Percentiles rank a stretch among this genome's conserved stretches.
Conservation (phyloP, 371 early-diverging fungal genomes). For the Caulochytrium protostelioides region DNA sequence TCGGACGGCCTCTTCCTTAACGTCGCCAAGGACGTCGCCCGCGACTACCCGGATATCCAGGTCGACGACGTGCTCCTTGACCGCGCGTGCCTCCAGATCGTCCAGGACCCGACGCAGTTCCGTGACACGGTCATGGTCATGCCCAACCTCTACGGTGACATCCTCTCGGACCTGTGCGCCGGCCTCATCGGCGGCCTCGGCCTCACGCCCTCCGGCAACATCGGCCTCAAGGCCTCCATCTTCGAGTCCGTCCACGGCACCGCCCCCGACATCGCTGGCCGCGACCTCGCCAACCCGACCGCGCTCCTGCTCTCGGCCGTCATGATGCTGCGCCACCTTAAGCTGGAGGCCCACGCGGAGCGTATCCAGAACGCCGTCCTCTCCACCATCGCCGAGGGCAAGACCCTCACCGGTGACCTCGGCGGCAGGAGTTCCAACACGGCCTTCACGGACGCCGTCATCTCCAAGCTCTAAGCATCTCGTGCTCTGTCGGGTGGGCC, state of each 20-base stretch:
- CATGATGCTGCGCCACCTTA: constrained; percentile 96
- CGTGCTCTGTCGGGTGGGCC: no score
- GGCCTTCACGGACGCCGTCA: constrained; percentile 76
- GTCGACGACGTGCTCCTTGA: constrained; percentile 80
- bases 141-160: constrained; percentile 98
- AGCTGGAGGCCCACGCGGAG: constrained; percentile 48
- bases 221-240: constrained; percentile 88
- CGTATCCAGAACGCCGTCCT: constrained; percentile 74
- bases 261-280: constrained; percentile 93
- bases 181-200: constrained; percentile 97
- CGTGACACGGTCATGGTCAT: constrained; percentile 92
- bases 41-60: constrained; percentile 78
- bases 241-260: constrained; percentile 95
- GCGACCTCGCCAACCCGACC: constrained; percentile 77
- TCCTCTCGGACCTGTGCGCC: constrained; percentile 89
- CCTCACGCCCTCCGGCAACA: constrained; percentile 92
- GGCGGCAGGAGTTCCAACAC: constrained; percentile 81
- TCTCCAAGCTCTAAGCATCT: constrained; percentile 31
- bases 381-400: constrained; percentile 81
- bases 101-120: constrained; percentile 75
- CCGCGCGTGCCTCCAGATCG: constrained; percentile 83
- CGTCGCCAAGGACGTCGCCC: constrained; percentile 71
- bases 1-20: constrained; percentile 93
- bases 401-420: constrained; percentile 74
- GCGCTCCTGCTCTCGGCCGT: constrained; percentile 77